These are phyloP conservation scores for Ceratobasidium theobromae DNA, from an alignment of 1,284 basidiomycete genomes.

Conservation along the genomic window DNA sequence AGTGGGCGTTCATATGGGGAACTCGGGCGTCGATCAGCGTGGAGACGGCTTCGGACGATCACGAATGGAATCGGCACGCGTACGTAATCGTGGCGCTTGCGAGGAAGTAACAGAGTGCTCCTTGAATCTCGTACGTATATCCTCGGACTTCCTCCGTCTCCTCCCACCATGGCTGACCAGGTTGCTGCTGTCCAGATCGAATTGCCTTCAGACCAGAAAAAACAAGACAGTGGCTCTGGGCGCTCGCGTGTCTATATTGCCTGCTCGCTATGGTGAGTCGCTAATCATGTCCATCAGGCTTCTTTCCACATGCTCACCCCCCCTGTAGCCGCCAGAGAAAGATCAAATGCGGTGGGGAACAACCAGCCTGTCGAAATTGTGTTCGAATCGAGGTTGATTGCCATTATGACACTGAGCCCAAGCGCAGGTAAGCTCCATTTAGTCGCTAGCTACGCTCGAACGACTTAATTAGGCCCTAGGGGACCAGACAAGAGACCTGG, in stretches of 20 bases:
- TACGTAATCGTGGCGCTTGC: background rate
- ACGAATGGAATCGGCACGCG: background rate
- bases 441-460: background rate
- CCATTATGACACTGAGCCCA: slow-evolving; percentile 22
- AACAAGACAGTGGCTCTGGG: background rate
- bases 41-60: background rate
- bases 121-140: background rate
- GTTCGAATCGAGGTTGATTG: slow-evolving; percentile 12
- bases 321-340: slow-evolving; percentile 19
- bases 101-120: background rate
- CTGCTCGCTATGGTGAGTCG: slow-evolving; percentile 14
- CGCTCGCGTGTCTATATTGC: slow-evolving; percentile 29
- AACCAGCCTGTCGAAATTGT: slow-evolving; percentile 29
- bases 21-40: background rate
- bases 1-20: background rate
- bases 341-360: slow-evolving; percentile 30
- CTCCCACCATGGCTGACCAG: slow-evolving; percentile 11
- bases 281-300: background rate
- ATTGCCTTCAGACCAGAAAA: background rate
- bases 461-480: background rate
- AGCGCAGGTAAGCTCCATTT: slow-evolving; percentile 19
- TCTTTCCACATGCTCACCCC: slow-evolving; percentile 1
- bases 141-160: background rate
- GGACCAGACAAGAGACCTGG: slow-evolving; percentile 30
- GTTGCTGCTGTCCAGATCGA: background rate